Evolutionary conservation across 345 rosid species (phyloP).

Genomic region (Psidium friedrichsthalianum): DNA sequence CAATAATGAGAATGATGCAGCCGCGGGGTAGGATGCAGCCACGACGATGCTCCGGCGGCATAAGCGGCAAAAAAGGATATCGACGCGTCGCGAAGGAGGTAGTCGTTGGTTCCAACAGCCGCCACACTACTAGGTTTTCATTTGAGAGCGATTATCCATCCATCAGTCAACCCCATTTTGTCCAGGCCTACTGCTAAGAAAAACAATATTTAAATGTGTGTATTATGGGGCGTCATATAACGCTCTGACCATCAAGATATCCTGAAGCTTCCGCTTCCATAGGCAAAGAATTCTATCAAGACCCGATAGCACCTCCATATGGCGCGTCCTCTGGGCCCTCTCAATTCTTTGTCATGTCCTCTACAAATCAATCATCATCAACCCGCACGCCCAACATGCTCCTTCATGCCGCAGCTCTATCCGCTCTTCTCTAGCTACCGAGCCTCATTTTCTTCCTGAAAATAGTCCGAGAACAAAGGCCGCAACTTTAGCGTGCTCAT

Average conservation of each 20-base stretch:
- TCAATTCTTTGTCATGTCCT: constrained; percentile 11
- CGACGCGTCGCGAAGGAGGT: too few relatives aligned
- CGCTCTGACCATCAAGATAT: background rate
- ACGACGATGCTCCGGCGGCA: too few relatives aligned
- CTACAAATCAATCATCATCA: constrained; percentile 11
- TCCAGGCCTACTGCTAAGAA: too few relatives aligned
- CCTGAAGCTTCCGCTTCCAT: background rate
- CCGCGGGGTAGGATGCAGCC: too few relatives aligned
- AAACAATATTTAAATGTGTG: too few relatives aligned
- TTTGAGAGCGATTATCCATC: too few relatives aligned
- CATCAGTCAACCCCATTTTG: too few relatives aligned
- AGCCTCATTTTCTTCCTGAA: constrained; percentile 10
- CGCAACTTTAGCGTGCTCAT: constrained; percentile 8
- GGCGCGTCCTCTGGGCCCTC: constrained; percentile 6
- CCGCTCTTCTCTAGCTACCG: constrained; percentile 16
- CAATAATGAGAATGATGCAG: too few relatives aligned
- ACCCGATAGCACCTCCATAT: background rate
- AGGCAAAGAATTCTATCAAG: background rate
- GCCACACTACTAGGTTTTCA: too few relatives aligned
- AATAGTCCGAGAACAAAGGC: background rate
- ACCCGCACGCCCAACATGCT: constrained; percentile 10
- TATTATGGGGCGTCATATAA: too few relatives aligned
- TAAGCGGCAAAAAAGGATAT: too few relatives aligned
- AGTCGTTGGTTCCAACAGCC: too few relatives aligned
- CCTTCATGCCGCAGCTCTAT: constrained; percentile 17